phyloP scores from a whole-genome alignment of 768 basidiomycete species.

The Lenzites betulinus region DNA sequence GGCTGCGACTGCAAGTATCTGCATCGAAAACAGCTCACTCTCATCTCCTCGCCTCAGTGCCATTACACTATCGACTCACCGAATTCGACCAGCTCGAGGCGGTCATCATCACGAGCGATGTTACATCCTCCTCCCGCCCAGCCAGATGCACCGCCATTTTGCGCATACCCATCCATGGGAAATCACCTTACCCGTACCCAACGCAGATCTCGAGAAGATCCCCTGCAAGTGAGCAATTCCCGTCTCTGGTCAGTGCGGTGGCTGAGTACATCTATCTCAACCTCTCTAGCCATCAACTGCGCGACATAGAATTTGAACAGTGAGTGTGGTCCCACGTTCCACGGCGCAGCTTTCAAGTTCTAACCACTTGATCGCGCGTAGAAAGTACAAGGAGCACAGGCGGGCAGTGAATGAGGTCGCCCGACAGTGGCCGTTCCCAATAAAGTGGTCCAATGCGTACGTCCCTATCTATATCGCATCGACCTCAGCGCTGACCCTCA shows the following conservation, averaged over 20 bases:
- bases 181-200: constrained; percentile 6
- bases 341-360: not conserved
- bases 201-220: too few species aligned
- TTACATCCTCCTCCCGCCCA: not conserved
- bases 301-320: not conserved
- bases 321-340: not conserved
- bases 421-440: not conserved
- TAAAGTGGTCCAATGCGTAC: not conserved
- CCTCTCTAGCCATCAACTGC: too few species aligned
- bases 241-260: too few species aligned
- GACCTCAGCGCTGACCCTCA: not conserved
- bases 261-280: too few species aligned
- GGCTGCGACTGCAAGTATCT: too few species aligned
- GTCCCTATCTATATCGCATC: not conserved
- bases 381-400: not conserved
- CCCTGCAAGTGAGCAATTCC: too few species aligned
- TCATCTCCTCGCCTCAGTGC: too few species aligned
- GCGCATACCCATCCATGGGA: not conserved
- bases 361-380: not conserved
- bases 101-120: too few species aligned
- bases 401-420: not conserved
- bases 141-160: not conserved
- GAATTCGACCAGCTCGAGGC: too few species aligned
- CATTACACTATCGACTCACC: too few species aligned
- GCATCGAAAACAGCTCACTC: too few species aligned